Evolutionary conservation across 78 protist species (phyloP), one percentile per base, ranked within the genome.

Genomic region (Speleostelium caveatum): DNA sequence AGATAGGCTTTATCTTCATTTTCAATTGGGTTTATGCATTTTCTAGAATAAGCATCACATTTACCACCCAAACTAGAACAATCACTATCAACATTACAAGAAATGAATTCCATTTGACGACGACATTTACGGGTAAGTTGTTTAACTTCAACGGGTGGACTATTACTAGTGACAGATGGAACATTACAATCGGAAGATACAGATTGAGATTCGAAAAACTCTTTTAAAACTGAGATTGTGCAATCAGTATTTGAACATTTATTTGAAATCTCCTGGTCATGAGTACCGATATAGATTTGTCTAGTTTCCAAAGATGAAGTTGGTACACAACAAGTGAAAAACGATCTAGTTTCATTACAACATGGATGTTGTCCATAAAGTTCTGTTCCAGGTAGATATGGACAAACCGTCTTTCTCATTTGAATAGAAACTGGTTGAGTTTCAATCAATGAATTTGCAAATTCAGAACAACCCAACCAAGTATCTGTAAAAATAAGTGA

Each of bases 301-400:
- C n/a, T 22, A 2, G 26, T 6, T 0, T 69, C 72, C 22, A 41
- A 19, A 0, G 69, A n/a, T 8, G 28, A 39, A 21, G 68, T 59
- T 24, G 91, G 91, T 32, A 22, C 41, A 59, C 91, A 83, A 45
- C 91, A 83, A 39, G 67, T 59, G 55, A 83, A 71, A 58, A 83
- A 83, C 10, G 53, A 14, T 8, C 28, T 21, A 2, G 91, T 33
- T 8, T 33, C 24, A 45, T 83, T 69, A 66, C 91, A 83, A 33
- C 91, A 83, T 69, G 91, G 91, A 38, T 83, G 79, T 8, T 30
- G 14, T 14, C 26, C 38, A 60, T 60, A 83, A 1, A 24, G 36
- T 59, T 41, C 33, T 16, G 67, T 79, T 22, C 39, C 45, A 1
- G 63, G n/a, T 36, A 58, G 12, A 53, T 83, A 83, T 0, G 91